Evolutionary conservation across 139 green algal genomes (phyloP), one percentile per base, ranked within the genome.

Genomic region (Spirogloea muscicola): DNA sequence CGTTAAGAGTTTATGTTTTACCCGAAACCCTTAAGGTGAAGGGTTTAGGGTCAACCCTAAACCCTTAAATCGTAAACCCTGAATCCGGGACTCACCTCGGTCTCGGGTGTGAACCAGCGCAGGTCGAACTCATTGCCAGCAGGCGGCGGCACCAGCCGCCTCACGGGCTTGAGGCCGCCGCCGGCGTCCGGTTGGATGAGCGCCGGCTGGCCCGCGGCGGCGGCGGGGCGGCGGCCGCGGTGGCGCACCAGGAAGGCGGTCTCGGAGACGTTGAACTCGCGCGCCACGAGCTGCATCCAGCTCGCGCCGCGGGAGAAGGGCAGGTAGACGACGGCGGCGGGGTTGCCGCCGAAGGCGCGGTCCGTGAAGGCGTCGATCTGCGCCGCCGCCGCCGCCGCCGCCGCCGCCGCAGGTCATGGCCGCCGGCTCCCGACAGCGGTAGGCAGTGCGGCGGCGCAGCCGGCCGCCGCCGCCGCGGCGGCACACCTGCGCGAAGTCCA

Each of bases 231-330:
- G 33, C 41, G 10, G 57, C 57, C 27, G 27, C 27, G 42, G 34
- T 43, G 16, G 27, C 29, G 64, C 46, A 84, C 77, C 7, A 93
- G 39, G 44, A 88, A 95, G 0, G 90, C 90, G 3, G 90, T 95
- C 60, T 95, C 90, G 1, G 70, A 77, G 3, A 91, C 79, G 62
- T 94, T 95, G 18, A 87, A 89, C 49, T 96, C 90, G 10, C 66
- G 72, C 13, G 90, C 90, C 0, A 49, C 58, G 55, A 85, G 79
- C 2, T 82, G 67, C 4, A 76, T 40, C 72, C 72, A 81, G 31
- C 55, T 31, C 40, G 34, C 72, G 21, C n/a, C 39, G 16, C n/a
- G 42, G 7, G n/a, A 6, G 33, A 60, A 55, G 34, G 74, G 74
- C 13, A 91, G 34, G 49, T 91, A 65, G 60, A 79, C 80, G 25